Conservation (phyloP, 257 asterid species). For the Jasminum sambac region DNA sequence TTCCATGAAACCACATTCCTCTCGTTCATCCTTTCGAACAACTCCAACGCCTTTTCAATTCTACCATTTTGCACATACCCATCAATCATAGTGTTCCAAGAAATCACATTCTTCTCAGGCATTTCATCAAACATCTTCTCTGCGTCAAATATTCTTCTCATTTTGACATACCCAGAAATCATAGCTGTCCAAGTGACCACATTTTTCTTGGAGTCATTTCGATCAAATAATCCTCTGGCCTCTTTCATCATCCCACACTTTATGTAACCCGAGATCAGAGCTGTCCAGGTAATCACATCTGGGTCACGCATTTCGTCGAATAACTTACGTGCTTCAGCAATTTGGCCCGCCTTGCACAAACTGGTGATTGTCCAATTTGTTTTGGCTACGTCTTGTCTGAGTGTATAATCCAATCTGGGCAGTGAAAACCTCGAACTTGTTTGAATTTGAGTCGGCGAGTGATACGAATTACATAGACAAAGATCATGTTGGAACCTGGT, state of each 20-base stretch:
- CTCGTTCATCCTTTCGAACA: conserved; percentile 56
- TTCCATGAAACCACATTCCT: conserved; percentile 64
- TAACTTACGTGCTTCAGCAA: conserved; percentile 49
- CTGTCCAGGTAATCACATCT: conserved; percentile 71
- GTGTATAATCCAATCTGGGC: conserved; percentile 40
- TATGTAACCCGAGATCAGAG: conserved; percentile 59
- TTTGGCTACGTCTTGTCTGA: conserved; percentile 37
- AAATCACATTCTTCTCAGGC: conserved; percentile 51
- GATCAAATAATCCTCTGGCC: conserved; percentile 52
- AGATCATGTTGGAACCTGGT: conserved; percentile 19
- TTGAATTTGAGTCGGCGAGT: conserved; percentile 20
- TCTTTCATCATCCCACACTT: conserved; percentile 46
- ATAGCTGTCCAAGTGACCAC: conserved; percentile 63
- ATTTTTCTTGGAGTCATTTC: conserved; percentile 52
- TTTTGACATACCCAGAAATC: conserved; percentile 51
- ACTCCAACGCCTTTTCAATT: conserved; percentile 42
- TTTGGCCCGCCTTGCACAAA: conserved; percentile 39
- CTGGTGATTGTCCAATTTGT: conserved; percentile 48
- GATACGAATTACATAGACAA: conserved; percentile 22
- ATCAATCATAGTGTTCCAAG: conserved; percentile 65
- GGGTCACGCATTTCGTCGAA: conserved; percentile 68
- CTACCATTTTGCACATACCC: conserved; percentile 43
- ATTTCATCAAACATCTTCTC: conserved; percentile 54
- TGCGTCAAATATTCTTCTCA: conserved; percentile 37
- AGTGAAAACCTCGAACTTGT: conserved; percentile 18